Evolutionary conservation across 495 filamentous ascomycete genomes (phyloP), one percentile per base, ranked within the genome.

Genomic region (Bombardia bombarda): DNA sequence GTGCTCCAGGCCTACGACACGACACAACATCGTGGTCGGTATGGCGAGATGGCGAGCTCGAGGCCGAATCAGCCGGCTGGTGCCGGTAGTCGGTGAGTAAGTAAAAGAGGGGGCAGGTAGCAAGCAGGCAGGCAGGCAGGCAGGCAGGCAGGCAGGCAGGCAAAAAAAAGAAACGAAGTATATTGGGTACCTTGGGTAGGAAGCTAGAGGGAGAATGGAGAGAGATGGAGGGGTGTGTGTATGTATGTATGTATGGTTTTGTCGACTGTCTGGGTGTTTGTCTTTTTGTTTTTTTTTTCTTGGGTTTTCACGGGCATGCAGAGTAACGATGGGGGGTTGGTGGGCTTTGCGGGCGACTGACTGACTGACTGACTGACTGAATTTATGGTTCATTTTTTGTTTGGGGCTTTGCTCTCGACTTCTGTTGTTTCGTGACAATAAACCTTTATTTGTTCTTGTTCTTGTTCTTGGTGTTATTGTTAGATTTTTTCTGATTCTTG

Each of bases 1-100:
- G 82, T 97, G 42, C 72, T 99, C 53, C 87, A 95, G 62, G 92
- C 90, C 43, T 99, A 99, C 58, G 92, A 99, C 69, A 99, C 92
- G 30, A 99, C 92, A 42, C 74, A 81, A 53, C 83, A 86, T 58
- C 77, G 92, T 67, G 92, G 93, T 20, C 73, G 87, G 46, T 97
- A 92, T 67, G 92, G 92, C 52, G 92, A 99, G 71, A 96, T 98
- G 92, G 79, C 83, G 34, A 94, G 89, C 44, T 75, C 73, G 22
- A 58, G 69, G 49, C 65, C 70, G 8, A 32, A 10, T 5, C 6
- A 26, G 24, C 6, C 6, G 10, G 10, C 26, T 23, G 19, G 22
- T 16, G 40, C 18, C 5, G 36, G 23, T 2, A 26, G 24, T 9
- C 4, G 36, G 33, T 6, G 8, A 16, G 8, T 14, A 23, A 12